Evolutionary conservation across 1,284 basidiomycete genomes (phyloP), one percentile per base, ranked within the genome.

Genomic region (Papiliotrema terrestris): DNA sequence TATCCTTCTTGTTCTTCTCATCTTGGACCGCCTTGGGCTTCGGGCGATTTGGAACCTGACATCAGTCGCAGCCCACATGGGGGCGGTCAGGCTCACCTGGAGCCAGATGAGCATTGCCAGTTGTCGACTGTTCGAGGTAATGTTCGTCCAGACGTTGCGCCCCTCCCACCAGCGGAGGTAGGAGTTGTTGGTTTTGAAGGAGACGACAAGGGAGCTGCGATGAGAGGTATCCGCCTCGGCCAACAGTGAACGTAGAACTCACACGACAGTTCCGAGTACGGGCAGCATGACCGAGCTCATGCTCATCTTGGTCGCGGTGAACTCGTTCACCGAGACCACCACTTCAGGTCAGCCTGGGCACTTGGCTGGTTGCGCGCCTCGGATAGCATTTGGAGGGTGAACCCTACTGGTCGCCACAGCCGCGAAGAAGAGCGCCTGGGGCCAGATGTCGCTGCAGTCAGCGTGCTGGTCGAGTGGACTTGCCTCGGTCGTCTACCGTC

Each of bases 161-260:
- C 68, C 68, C 41, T 69, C 66, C 68, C 68, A 69, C 68, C 68
- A 68, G 41, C 61, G 49, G 0, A 58, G 36, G 45, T 68, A 69
- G 2, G 64, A 63, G 53, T 58, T 68, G 57, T 68, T 70, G 9
- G 66, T 70, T 47, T 70, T 67, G 62, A 70, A 70, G 13, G 59
- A 62, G 17, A 70, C 68, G 6, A 67, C 65, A 20, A 70, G 52
- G 17, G 63, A 68, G 9, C 68, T 70, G 38, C 15, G 25, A 1
- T 15, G n/a, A n/a, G 41, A 37, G 14, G 23, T 43, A 20, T 22
- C 17, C 15, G 2, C 17, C 4, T n/a, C 23, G 43, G 2, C 11
- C 23, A 29, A 44, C n/a, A 42, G 14, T n/a, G 25, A n/a, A n/a
- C n/a, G n/a, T n/a, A n/a, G 26, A 1, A 44, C 66, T 50, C 26